Base-by-base conservation (phyloP, 495 filamentous ascomycete genomes). In the Podospora anserina region DNA sequence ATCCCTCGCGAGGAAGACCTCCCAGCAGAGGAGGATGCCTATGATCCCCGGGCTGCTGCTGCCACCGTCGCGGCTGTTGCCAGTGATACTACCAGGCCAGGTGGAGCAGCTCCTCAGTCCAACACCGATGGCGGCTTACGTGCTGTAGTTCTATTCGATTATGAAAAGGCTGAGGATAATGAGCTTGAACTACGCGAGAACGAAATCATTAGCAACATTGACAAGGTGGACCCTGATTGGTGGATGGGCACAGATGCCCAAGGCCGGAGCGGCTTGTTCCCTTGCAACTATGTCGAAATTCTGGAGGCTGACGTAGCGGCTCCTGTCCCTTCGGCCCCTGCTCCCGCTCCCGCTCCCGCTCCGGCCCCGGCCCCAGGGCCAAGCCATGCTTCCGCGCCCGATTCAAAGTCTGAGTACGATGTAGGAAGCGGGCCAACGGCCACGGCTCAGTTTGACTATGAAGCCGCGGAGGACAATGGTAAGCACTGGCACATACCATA, bases 191-290 rank as follows among this genome's bases (percentile, higher is more conserved):
- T 99, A 4, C 83, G 83, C n/a, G 95, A 99, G 78, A 93, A 93
- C 19, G 92, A 97, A 66, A 87, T 89, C 71, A 89, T 99, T 49
- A 94, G 89, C n/a, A 88, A 97, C 69, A 96, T 99, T 74, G 93
- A 99, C 59, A 96, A 96, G 92, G 93, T 99, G 2, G 96, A 99
- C 70, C 86, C 87, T 60, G 94, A 98, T 76, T 99, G 95, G 95
- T 99, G 95, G 95, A 89, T 95, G 85, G 95, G 95, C 13, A 88
- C 88, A 66, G 98, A 97, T 77, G 74, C 80, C 5, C 82, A 79
- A 62, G 96, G 95, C 66, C 91, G 97, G 75, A 86, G 82, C 39
- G 95, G 95, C 6, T 82, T 98, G 32, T 99, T 99, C 82, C 95
- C 95, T 0, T 94, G 92, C 77, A 97, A 97, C 79, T 99, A 98